phyloP scores from a whole-genome alignment of 2,329 filamentous ascomycete genomes.

The Aspergillus sp. region DNA sequence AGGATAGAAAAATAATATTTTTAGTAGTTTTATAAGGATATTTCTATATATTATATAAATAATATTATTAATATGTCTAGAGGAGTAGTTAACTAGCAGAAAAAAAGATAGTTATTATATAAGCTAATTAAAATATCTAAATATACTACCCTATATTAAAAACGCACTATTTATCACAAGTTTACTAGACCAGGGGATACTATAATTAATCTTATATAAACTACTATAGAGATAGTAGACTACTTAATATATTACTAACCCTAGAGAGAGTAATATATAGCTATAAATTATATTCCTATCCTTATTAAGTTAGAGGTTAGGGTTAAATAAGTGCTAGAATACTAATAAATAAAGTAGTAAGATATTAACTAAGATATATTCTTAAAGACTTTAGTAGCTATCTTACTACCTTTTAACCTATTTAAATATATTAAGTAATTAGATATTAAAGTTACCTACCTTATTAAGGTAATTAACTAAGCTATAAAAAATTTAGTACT shows the following conservation, averaged over 20 bases:
- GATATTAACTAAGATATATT: slow-evolving; percentile 1
- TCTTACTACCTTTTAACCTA: not conserved
- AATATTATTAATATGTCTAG: too few species aligned
- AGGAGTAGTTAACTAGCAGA: too few species aligned
- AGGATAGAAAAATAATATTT: too few species aligned
- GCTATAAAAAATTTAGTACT: not conserved
- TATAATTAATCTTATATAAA: slow-evolving; percentile 4
- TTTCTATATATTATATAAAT: too few species aligned
- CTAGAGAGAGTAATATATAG: not conserved
- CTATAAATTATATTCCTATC: slow-evolving; percentile 2
- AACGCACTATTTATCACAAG: too few species aligned
- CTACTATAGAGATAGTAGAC: not conserved
- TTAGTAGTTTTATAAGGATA: too few species aligned
- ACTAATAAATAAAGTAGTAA: not conserved
- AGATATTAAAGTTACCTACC: not conserved
- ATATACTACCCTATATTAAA: too few species aligned
- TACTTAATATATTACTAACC: slow-evolving; percentile 1
- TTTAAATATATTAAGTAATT: not conserved
- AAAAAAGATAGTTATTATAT: too few species aligned
- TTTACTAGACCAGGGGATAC: too few species aligned
- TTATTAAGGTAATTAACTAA: not conserved
- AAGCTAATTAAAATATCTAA: too few species aligned
- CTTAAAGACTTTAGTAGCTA: not conserved
- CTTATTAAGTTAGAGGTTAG: slow-evolving; percentile 1
- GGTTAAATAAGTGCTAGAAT: not conserved